Percentiles rank a stretch among this genome's conserved stretches.
phyloP scores from a whole-genome alignment of 106 monocot species.

The Agapanthus africanus region DNA sequence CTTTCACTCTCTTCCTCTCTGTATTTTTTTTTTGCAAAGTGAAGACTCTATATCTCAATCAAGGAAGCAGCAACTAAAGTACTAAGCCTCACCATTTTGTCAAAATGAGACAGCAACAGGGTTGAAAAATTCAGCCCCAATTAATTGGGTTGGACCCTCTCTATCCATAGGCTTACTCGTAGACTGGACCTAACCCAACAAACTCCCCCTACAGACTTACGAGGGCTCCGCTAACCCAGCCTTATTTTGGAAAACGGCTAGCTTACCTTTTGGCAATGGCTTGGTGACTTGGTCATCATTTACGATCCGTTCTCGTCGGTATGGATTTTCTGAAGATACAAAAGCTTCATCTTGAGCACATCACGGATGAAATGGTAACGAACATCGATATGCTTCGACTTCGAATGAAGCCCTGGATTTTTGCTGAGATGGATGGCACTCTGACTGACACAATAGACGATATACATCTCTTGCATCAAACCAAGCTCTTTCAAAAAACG shows the following conservation, averaged over 20 bases:
- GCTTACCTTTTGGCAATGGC: background rate
- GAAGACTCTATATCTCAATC: no score
- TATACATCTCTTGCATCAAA: background rate
- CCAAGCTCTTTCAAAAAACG: background rate
- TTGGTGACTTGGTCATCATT: conserved; percentile 13
- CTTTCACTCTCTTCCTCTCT: no score
- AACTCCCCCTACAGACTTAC: background rate
- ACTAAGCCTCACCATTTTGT: no score
- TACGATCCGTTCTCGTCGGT: background rate
- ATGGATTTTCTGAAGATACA: background rate
- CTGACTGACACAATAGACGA: conserved; percentile 1
- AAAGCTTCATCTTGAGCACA: background rate
- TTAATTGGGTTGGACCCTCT: no score
- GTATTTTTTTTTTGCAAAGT: no score
- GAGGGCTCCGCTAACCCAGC: background rate
- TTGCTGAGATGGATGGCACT: conserved; percentile 4
- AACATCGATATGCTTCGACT: background rate
- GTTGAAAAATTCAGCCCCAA: no score
- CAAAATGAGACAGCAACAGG: no score
- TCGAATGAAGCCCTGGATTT: background rate
- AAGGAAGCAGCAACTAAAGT: no score
- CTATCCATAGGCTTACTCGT: no score
- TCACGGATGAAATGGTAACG: background rate
- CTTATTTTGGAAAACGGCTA: background rate
- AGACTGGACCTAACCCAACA: no score